Conservation (phyloP, 805 yeast species). For the Teunomyces kruisii region DNA sequence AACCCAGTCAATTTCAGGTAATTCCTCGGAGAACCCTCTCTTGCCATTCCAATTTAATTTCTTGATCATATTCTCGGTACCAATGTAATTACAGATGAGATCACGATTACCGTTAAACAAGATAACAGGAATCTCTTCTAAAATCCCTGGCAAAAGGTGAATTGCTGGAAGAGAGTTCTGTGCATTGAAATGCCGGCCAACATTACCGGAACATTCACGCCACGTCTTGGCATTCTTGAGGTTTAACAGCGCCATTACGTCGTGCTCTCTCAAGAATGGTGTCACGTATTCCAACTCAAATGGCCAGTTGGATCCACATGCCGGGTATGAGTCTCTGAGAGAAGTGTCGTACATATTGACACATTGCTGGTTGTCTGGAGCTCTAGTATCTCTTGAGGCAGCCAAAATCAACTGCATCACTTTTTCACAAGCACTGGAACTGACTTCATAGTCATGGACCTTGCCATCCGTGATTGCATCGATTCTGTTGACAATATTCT, state of each 20-base stretch:
- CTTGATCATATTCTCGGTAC: conserved; percentile 66
- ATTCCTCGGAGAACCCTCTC: conserved; percentile 48
- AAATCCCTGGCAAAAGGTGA: conserved; percentile 62
- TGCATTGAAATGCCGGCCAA: conserved; percentile 53
- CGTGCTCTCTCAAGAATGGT: conserved; percentile 47
- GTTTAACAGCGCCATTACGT: conserved; percentile 54
- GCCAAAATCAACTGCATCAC: conserved; percentile 39
- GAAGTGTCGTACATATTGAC: conserved; percentile 81
- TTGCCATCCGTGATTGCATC: conserved; percentile 17
- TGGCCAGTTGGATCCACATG: conserved; percentile 96
- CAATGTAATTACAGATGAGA: conserved; percentile 79
- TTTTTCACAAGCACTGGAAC: conserved; percentile 45
- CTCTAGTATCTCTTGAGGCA: conserved; percentile 20
- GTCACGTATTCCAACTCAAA: conserved; percentile 50
- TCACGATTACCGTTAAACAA: conserved; percentile 88
- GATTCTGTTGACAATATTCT: conserved; percentile 44
- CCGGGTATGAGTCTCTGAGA: conserved; percentile 69
- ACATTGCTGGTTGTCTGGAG: conserved; percentile 52
- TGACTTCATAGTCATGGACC: conserved; percentile 19
- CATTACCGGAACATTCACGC: conserved; percentile 75
- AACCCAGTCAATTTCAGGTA: conserved; percentile 38
- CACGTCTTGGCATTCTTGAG: conserved; percentile 48
- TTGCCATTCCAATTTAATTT: conserved; percentile 62
- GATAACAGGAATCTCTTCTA: conserved; percentile 59
- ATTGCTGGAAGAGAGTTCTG: conserved; percentile 58